phyloP scores from a whole-genome alignment of 345 rosid species.

The Euphorbia peplus region DNA sequence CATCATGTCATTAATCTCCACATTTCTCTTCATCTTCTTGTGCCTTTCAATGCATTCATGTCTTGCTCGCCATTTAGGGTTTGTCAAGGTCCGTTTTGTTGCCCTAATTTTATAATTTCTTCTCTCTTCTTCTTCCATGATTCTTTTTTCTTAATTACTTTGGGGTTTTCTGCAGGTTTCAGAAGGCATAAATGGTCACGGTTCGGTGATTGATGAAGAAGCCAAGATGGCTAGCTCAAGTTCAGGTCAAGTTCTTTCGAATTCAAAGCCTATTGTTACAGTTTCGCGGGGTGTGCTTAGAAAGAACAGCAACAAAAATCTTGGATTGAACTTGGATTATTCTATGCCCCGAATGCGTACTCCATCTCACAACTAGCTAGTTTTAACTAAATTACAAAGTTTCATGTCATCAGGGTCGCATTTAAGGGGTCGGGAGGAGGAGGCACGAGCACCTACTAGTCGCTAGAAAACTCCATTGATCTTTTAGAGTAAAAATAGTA shows the following conservation, averaged over 20 bases:
- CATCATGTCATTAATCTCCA: conserved; percentile 3
- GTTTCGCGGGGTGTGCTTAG: conserved; percentile 24
- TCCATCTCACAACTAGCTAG: conserved; percentile 46
- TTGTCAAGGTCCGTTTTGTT: not conserved
- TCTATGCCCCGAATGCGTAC: conserved; percentile 47
- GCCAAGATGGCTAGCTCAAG: not conserved
- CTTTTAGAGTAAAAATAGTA: too few relatives aligned
- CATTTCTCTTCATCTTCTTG: conserved; percentile 24
- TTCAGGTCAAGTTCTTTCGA: conserved; percentile 25
- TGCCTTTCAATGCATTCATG: conserved; percentile 35
- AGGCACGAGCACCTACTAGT: too few relatives aligned
- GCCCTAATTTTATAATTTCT: not conserved
- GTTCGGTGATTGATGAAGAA: not conserved
- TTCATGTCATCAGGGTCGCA: too few relatives aligned
- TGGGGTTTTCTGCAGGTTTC: conserved; percentile 8
- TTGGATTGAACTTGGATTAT: conserved; percentile 49
- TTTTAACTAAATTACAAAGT: too few relatives aligned
- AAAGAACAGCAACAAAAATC: conserved; percentile 8
- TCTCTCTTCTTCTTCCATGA: too few relatives aligned
- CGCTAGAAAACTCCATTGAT: too few relatives aligned
- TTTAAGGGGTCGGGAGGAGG: too few relatives aligned
- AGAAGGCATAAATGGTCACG: not conserved
- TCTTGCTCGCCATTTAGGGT: conserved; percentile 33
- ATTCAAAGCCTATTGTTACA: conserved; percentile 18
- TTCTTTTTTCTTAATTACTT: not conserved